Percentiles rank a stretch among this genome's conserved stretches.
Evolutionary conservation across 306 rosid species (phyloP).

Genomic region (Cucumis hystrix): DNA sequence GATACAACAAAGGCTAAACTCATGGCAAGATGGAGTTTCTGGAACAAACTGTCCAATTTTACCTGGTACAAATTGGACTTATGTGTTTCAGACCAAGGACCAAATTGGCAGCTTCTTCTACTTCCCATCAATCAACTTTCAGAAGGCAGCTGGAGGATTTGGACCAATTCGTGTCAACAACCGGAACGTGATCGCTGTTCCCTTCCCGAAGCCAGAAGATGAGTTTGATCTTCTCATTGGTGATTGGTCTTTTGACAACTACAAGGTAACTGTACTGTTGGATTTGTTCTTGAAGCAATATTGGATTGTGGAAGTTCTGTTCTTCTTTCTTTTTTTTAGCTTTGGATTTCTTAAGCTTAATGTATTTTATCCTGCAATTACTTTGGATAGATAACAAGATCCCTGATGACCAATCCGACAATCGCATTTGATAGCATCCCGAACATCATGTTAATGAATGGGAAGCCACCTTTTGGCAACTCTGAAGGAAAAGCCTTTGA

Average conservation of each 20-base stretch:
- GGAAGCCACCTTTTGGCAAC: slow-evolving; percentile 39
- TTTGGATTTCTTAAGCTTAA: not conserved
- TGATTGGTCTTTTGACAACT: slow-evolving; percentile 55
- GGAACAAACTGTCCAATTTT: slow-evolving; percentile 76
- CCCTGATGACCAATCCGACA: slow-evolving; percentile 2
- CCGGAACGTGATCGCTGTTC: slow-evolving; percentile 36
- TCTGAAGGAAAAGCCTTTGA: slow-evolving; percentile 24
- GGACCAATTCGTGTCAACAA: slow-evolving; percentile 62
- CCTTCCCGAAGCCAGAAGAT: slow-evolving; percentile 63
- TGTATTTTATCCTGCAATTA: not conserved
- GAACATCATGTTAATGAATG: slow-evolving; percentile 54
- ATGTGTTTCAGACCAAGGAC: slow-evolving; percentile 55
- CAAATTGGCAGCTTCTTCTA: slow-evolving; percentile 84
- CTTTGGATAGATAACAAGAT: slow-evolving; percentile 31
- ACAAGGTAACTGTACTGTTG: slow-evolving; percentile 32
- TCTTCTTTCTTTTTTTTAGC: not conserved
- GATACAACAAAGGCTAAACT: slow-evolving; percentile 65
- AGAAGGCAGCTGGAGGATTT: slow-evolving; percentile 69
- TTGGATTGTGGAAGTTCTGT: not conserved
- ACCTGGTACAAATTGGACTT: slow-evolving; percentile 57
- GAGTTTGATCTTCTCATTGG: slow-evolving; percentile 74
- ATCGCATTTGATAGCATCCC: slow-evolving; percentile 17
- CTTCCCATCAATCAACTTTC: slow-evolving; percentile 73
- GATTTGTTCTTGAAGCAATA: not conserved
- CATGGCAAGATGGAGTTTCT: slow-evolving; percentile 96